Base-by-base conservation (phyloP, 805 yeast species). In the Martiniozyma abietophila region DNA sequence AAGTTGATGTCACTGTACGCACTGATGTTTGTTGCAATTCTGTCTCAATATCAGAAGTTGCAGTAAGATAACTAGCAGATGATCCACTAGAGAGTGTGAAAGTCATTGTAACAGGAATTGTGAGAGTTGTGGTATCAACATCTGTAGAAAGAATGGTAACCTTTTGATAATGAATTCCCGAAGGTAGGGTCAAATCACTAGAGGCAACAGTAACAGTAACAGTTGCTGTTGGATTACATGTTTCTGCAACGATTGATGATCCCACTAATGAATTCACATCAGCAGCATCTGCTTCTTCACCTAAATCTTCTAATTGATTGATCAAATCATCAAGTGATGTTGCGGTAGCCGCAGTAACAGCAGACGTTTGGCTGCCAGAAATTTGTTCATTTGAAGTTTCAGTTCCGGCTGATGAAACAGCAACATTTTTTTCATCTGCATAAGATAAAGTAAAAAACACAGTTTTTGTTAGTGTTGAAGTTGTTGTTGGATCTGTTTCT, bases 51-150 rank as follows among this genome's bases (percentile, higher is more conserved):
- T 41, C 44, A 1, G 61, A 48, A 17, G 59, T 41, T 10, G 61
- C 51, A 25, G 60, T 50, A 16, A 50, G 27, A 18, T 47, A 49
- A 8, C 56, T 44, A 18, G 49, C 25, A 7, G 50, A 41, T 7
- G 54, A 47, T 18, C 61, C 61, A 10, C 47, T 41, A 12, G 60
- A 50, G 34, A 56, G 35, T 10, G 62, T 49, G 30, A 59, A 40
- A 3, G 59, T 51, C 8, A 54, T 54, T 24, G 53, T 48, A 21
- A 56, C 39, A 29, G 62, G 58, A 27, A 56, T 14, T 11, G 58
- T 54, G 20, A 50, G 16, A 16, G 54, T 48, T 6, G 46, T 43
- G 20, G 44, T 31, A 28, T 34, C 43, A n/a, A 39, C 33, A 9
- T 34, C 36, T 7, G 45, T 27, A 4, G 49, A 39, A 3, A 40